A percentile compares a stretch with the other conserved stretches of the same genome.
Conservation (phyloP, 768 basidiomycete species). For the Xerocomellus chrysenteron region DNA sequence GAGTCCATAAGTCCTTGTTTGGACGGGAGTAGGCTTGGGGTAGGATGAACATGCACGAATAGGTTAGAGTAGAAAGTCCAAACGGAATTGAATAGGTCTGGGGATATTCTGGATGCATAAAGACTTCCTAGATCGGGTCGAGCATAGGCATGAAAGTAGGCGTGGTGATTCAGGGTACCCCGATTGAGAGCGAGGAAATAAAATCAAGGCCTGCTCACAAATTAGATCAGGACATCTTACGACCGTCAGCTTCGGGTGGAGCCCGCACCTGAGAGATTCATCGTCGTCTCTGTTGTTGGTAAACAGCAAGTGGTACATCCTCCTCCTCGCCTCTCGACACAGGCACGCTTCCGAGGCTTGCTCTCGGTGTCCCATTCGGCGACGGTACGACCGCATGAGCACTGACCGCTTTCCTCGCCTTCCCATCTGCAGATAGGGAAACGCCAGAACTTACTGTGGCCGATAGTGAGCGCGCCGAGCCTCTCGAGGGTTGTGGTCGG, state of each 20-base stretch:
- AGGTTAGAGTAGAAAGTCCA: slow-evolving; percentile 24
- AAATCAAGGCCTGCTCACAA: slow-evolving; percentile 4
- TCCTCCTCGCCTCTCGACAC: slow-evolving; percentile 58
- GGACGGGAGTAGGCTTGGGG: slow-evolving; percentile 20
- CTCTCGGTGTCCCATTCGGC: slow-evolving; percentile 41
- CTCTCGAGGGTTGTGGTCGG: slow-evolving; percentile 32
- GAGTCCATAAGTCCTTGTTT: slow-evolving; percentile 24
- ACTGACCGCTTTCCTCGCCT: slow-evolving; percentile 62
- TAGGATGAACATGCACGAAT: slow-evolving; percentile 24
- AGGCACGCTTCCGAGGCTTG: slow-evolving; percentile 36
- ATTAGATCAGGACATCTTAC: slow-evolving; percentile 5
- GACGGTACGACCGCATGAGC: slow-evolving; percentile 53
- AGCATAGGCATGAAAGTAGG: slow-evolving; percentile 6
- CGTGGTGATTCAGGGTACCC: slow-evolving; percentile 5
- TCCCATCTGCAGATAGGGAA: slow-evolving; percentile 44
- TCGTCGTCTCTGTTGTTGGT: slow-evolving; percentile 72
- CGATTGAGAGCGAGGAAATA: background rate
- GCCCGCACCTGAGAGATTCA: slow-evolving; percentile 18
- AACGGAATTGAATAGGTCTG: slow-evolving; percentile 18
- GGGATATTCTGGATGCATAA: slow-evolving; percentile 27
- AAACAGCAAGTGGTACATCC: slow-evolving; percentile 76
- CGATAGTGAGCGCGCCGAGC: slow-evolving; percentile 68
- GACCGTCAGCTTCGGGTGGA: background rate
- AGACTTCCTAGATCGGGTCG: slow-evolving; percentile 25
- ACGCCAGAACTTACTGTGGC: slow-evolving; percentile 54